These are phyloP conservation scores for Colletotrichum melonis DNA, from an alignment of 2,329 filamentous ascomycete genomes.

Conservation along the genomic window DNA sequence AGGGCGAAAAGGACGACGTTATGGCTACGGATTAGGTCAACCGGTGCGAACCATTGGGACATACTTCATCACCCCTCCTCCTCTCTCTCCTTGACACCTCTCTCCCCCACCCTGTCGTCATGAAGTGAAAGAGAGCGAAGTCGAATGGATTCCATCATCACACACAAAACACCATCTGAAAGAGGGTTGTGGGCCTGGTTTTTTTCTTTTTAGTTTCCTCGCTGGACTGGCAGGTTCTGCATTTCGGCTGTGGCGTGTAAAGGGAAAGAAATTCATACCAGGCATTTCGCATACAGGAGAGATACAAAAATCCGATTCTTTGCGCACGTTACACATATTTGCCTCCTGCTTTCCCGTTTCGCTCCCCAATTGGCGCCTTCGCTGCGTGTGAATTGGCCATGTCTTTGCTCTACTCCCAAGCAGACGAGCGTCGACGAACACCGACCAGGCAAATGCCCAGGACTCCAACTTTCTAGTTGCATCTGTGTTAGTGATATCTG, in stretches of 20 bases:
- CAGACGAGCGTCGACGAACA: too few species aligned
- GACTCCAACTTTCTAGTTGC: too few species aligned
- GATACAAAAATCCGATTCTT: conserved; percentile 44
- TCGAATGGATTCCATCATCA: background rate
- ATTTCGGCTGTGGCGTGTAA: conserved; percentile 66
- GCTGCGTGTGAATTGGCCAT: background rate
- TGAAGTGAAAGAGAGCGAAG: background rate
- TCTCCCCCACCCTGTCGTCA: background rate
- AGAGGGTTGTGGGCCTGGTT: conserved; percentile 34
- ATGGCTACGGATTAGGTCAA: conserved; percentile 38
- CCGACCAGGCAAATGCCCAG: too few species aligned
- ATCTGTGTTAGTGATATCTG: too few species aligned
- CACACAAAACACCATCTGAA: conserved; percentile 16
- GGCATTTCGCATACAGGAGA: conserved; percentile 61
- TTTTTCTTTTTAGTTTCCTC: conserved; percentile 45
- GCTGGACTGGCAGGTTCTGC: conserved; percentile 61
- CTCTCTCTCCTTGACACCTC: conserved; percentile 8
- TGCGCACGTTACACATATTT: conserved; percentile 31
- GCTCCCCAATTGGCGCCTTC: background rate
- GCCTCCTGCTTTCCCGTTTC: background rate
- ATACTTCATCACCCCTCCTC: conserved; percentile 13
- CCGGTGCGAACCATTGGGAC: conserved; percentile 35
- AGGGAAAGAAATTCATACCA: conserved; percentile 59
- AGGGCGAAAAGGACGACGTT: conserved; percentile 37
- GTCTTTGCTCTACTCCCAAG: too few species aligned